Percentiles rank a stretch among this genome's conserved stretches.
These are phyloP conservation scores for barley (Hordeum vulgare) DNA, from an alignment of 176 grass and related monocot species.

Conservation along the genomic window MorexV3_pseudomolecules_assembly NC_058518.1:505558929-505559428, in stretches of 20 bases:
- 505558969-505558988: conserved; percentile 93
- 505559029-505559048: not conserved
- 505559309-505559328: conserved; percentile 44
- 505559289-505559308: not conserved
- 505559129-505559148: conserved; percentile 16
- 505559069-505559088: not conserved
- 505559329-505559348: conserved; percentile 26
- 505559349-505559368: not conserved
- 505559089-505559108: not conserved
- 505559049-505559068: not conserved
- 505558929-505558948: conserved; percentile 96
- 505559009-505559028: not conserved
- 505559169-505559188: not conserved
- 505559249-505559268: not conserved
- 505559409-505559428: conserved; percentile 30
- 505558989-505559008: conserved; percentile 1
- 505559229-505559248: conserved; percentile 9
- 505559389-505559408: conserved; percentile 33
- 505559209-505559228: conserved; percentile 21
- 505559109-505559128: not conserved
- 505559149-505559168: not conserved
- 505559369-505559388: conserved; percentile 20
- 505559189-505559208: conserved; percentile 22
- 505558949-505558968: conserved; percentile 99
- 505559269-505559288: conserved; percentile 3